Conservation (phyloP, 139 green algal species). For the Chlorella sp. region DNA sequence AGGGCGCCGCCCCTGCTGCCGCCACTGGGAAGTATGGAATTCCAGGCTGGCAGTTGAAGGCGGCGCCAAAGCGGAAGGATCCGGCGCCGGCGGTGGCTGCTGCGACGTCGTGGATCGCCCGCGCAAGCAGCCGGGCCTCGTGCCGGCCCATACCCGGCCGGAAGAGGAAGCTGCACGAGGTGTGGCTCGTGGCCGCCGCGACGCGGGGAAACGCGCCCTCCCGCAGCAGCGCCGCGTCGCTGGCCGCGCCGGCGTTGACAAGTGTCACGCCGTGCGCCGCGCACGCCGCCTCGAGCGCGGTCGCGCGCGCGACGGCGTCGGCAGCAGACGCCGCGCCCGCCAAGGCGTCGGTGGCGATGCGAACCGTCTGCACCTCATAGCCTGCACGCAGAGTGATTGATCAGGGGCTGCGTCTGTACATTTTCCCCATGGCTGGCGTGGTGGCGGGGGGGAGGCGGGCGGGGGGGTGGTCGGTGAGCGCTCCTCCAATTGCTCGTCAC, state of each 20-base stretch:
- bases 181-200: slow-evolving; percentile 3
- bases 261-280: slow-evolving; percentile 24
- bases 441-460: not conserved
- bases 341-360: slow-evolving; percentile 43
- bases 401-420: not conserved
- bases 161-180: slow-evolving; percentile 36
- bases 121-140: slow-evolving; percentile 4
- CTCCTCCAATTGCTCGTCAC: slow-evolving; percentile 18
- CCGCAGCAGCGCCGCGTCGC: not conserved
- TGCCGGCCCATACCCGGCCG: slow-evolving; percentile 9
- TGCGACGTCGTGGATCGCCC: slow-evolving; percentile 13
- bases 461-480: no score
- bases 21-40: slow-evolving; percentile 59
- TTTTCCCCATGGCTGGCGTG: no score
- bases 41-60: slow-evolving; percentile 27
- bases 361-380: slow-evolving; percentile 53
- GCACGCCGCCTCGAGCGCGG: slow-evolving; percentile 19
- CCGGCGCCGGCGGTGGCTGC: slow-evolving; percentile 9
- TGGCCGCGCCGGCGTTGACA: slow-evolving; percentile 6
- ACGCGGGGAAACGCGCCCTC: not conserved
- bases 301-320: slow-evolving; percentile 1
- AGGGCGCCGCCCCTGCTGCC: not conserved
- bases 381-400: slow-evolving; percentile 15
- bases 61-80: slow-evolving; percentile 46
- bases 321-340: not conserved